phyloP scores from a whole-genome alignment of 2,329 filamentous ascomycete species.

The Alternaria triticina region DNA sequence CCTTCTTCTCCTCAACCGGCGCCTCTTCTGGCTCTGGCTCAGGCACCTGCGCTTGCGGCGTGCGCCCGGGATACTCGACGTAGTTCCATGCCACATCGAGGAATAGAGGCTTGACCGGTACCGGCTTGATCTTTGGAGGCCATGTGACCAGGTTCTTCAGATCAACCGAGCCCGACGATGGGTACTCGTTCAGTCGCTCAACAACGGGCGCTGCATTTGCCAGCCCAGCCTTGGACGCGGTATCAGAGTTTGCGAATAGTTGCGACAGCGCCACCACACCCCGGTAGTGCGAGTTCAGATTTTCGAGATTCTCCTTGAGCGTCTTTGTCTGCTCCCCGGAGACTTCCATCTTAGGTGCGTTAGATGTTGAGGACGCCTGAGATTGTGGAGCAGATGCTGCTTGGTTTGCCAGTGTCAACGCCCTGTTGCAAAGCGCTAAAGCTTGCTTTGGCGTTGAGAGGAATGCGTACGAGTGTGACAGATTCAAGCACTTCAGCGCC shows the following conservation, averaged over 20 bases:
- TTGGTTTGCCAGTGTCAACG: constrained; percentile 65
- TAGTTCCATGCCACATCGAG: constrained; percentile 98
- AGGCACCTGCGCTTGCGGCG: constrained; percentile 40
- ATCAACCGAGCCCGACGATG: constrained; percentile 69
- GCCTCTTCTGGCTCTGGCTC: constrained; percentile 31
- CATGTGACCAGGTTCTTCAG: constrained; percentile 83
- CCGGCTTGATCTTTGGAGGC: constrained; percentile 79
- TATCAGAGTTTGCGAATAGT: constrained; percentile 58
- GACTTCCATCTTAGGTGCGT: constrained; percentile 72
- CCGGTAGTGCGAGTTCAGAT: constrained; percentile 79
- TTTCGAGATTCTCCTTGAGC: constrained; percentile 68
- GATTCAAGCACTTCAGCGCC: constrained; percentile 84
- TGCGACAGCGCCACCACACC: constrained; percentile 84
- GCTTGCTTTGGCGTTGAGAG: constrained; percentile 76
- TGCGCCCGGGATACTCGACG: constrained; percentile 82
- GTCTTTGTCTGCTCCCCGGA: constrained; percentile 63
- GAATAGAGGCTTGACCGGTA: constrained; percentile 94
- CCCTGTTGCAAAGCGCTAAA: constrained; percentile 81
- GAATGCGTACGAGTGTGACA: constrained; percentile 83
- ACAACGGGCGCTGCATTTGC: constrained; percentile 67
- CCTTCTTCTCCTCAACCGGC: constrained; percentile 31
- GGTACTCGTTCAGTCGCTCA: constrained; percentile 78
- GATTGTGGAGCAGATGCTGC: constrained; percentile 53
- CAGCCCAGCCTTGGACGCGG: constrained; percentile 55
- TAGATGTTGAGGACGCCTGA: constrained; percentile 34